Evolutionary conservation across 495 filamentous ascomycete species (phyloP).

Genomic region (Arthonia radiata): DNA sequence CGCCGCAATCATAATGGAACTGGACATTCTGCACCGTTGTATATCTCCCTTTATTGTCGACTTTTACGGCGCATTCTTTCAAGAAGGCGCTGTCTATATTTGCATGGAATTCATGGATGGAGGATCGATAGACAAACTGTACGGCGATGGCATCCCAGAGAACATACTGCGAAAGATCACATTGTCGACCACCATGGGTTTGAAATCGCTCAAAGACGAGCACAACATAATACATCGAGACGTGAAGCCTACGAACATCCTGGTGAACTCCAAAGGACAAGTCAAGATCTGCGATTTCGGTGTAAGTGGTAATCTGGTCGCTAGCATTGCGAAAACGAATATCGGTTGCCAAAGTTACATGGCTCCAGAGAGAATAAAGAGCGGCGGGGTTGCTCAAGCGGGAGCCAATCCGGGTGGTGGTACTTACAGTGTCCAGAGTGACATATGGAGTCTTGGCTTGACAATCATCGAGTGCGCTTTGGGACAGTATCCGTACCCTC

Average conservation of each 20-base stretch:
- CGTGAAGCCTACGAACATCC: constrained; percentile 94
- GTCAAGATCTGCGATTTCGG: constrained; percentile 98
- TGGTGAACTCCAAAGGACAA: constrained; percentile 72
- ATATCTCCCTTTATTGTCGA: constrained; percentile 90
- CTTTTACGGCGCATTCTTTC: constrained; percentile 97
- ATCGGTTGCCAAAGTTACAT: constrained; percentile 99
- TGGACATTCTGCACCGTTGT: constrained; percentile 89
- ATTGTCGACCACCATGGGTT: constrained; percentile 68
- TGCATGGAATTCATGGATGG: constrained; percentile 99
- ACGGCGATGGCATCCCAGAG: constrained; percentile 82
- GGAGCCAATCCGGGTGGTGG: constrained; percentile 44
- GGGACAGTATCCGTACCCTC: constrained; percentile 89
- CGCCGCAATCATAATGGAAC: constrained; percentile 89
- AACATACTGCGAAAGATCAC: constrained; percentile 73
- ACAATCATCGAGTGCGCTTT: constrained; percentile 93
- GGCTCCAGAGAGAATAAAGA: constrained; percentile 87
- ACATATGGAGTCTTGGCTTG: constrained; percentile 90
- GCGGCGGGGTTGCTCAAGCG: constrained; percentile 55
- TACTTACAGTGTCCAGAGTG: constrained; percentile 93
- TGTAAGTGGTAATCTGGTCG: constrained; percentile 87
- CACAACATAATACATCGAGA: constrained; percentile 99
- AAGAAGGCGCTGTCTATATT: constrained; percentile 96
- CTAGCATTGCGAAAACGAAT: constrained; percentile 95
- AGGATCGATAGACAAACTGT: constrained; percentile 92
- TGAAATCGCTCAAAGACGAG: constrained; percentile 86